Base-by-base conservation (phyloP, 352 stramenopile species). In the Phytophthora agathidicida region DNA sequence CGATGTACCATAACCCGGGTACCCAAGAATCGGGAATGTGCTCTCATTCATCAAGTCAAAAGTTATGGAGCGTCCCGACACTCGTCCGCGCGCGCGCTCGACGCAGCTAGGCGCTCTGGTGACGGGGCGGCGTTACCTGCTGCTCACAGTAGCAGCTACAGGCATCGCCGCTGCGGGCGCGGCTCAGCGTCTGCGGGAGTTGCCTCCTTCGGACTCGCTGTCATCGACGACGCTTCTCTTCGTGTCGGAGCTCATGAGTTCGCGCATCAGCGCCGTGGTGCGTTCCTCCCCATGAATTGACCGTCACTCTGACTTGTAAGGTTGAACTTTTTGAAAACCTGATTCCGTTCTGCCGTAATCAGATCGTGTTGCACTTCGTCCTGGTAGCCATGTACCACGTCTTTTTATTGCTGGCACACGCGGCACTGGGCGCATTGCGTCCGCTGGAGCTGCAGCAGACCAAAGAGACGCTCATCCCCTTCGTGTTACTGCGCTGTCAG, bases 401-500 rank as follows among this genome's bases (percentile, higher is more conserved):
- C 16, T 90, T 90, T 47, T 39, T 92, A 22, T 55, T 72, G 16
- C 59, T 87, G 24, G 78, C 79, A 14, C 69, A 58, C 20, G 39
- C 60, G 8, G 74, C 68, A 42, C 76, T 92, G 51, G 75, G 78
- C 26, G 45, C 50, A 17, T 73, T 89, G 33, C 78, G 72, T 1
- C 60, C 76, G 0, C 38, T 71, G 19, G 83, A 92, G 54, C 78
- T 90, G 26, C 77, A 92, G 68, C 83, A 88, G 75, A 90, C 83
- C 19, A 92, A 92, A 36, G 83, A 92, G 47, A 90, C 78, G 16
- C 79, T 92, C 50, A 76, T 92, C 43, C 80, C 87, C 36, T 92
- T 90, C 33, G 58, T 89, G 16, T 54, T 92, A 48, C 83, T 92
- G 69, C 83, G 83, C 24, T 89, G 75, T 23, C 69, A 90, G 19